These are phyloP conservation scores for Talaromyces sp. DNA, from an alignment of 2,329 filamentous ascomycete species.

Conservation along the genomic window DNA sequence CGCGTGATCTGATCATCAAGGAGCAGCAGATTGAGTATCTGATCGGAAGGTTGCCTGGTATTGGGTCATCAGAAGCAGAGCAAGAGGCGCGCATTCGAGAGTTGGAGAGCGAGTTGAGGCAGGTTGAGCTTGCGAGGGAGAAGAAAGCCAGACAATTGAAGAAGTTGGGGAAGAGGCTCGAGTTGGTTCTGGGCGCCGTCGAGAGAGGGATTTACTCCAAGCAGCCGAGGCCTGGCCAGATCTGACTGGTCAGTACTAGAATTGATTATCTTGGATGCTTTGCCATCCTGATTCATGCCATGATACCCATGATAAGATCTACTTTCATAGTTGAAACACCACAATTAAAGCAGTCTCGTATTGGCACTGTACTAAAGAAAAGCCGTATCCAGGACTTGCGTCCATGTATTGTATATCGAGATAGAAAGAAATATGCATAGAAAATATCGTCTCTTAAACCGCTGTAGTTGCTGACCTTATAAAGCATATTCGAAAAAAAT, in stretches of 20 bases:
- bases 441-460: background rate
- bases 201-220: slow-evolving; percentile 35
- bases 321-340: background rate
- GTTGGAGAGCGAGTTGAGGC: slow-evolving; percentile 43
- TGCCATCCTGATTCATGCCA: background rate
- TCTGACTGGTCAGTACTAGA: background rate
- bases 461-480: background rate
- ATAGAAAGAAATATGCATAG: slow-evolving; percentile 2
- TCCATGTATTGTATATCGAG: slow-evolving; percentile 16
- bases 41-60: slow-evolving; percentile 45
- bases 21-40: slow-evolving; percentile 51
- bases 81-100: slow-evolving; percentile 43
- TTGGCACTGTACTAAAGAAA: background rate
- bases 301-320: slow-evolving; percentile 9
- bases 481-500: background rate
- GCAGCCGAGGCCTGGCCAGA: background rate
- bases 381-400: slow-evolving; percentile 17
- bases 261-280: background rate
- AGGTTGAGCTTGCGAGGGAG: slow-evolving; percentile 42
- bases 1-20: slow-evolving; percentile 49
- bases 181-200: slow-evolving; percentile 42
- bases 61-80: slow-evolving; percentile 43
- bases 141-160: slow-evolving; percentile 42
- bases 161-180: slow-evolving; percentile 38
- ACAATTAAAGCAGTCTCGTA: background rate